Conservation (phyloP, 192 early-diverging fungal genomes). For the Backusella circina region DNA sequence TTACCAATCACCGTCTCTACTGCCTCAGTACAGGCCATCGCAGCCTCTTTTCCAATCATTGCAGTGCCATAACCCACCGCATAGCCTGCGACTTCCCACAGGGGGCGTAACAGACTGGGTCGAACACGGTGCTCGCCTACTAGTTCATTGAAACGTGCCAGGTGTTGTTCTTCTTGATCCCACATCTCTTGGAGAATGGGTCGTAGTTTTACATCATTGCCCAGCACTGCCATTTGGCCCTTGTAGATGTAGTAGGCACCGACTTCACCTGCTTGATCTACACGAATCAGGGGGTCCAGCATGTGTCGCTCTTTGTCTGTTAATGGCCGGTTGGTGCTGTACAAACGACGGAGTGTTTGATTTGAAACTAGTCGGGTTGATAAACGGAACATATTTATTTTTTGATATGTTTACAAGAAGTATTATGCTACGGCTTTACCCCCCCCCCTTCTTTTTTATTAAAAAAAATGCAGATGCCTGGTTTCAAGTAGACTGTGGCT, state of each 20-base stretch:
- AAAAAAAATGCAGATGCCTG: background rate
- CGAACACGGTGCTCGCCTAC: conserved; percentile 75
- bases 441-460: too few species aligned
- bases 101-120: conserved; percentile 78
- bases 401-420: background rate
- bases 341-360: background rate
- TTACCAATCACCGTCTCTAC: conserved; percentile 95
- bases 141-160: conserved; percentile 74
- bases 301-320: conserved; percentile 51
- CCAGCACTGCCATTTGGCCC: conserved; percentile 85
- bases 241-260: conserved; percentile 95
- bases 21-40: conserved; percentile 99
- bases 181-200: conserved; percentile 89
- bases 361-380: background rate
- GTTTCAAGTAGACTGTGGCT: background rate
- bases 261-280: conserved; percentile 95
- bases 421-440: too few species aligned
- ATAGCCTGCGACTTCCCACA: conserved; percentile 87
- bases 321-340: conserved; percentile 15
- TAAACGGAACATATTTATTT: background rate
- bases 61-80: conserved; percentile 84
- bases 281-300: conserved; percentile 80
- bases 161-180: conserved; percentile 89
- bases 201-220: conserved; percentile 60
- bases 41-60: conserved; percentile 87